A percentile compares a stretch with the other conserved stretches of the same genome.
Evolutionary conservation across 345 rosid genomes (phyloP).

Genomic region (Zanthoxylum bungeanum): DNA sequence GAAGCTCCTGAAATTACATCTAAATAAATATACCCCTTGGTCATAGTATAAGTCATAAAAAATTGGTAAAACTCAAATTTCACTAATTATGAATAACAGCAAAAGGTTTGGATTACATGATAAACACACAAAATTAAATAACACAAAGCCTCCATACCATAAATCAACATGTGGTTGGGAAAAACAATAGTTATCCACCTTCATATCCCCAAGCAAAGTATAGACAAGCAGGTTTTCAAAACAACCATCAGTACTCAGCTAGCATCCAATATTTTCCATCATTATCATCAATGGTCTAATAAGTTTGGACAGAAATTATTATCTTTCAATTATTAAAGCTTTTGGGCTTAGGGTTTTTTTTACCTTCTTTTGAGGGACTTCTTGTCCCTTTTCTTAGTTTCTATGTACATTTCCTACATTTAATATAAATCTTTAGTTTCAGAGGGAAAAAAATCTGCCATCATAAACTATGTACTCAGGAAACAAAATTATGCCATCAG

Average conservation of each 20-base stretch:
- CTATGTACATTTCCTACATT: no score
- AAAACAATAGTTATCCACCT: neutral
- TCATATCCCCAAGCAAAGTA: neutral
- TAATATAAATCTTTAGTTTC: no score
- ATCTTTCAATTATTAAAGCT: no score
- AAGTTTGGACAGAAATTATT: no score
- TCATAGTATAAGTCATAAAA: neutral
- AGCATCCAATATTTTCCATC: neutral
- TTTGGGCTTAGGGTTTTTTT: no score
- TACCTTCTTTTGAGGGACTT: no score
- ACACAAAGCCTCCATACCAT: neutral
- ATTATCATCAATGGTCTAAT: constrained; percentile 3
- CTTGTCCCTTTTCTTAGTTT: no score
- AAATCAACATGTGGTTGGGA: neutral
- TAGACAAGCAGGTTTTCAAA: neutral
- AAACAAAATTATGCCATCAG: neutral
- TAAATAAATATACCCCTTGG: neutral
- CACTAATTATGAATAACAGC: neutral
- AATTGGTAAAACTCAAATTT: neutral
- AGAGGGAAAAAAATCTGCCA: no score
- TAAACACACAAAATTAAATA: neutral
- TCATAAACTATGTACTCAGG: neutral
- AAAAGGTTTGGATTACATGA: neutral
- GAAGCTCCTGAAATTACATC: neutral
- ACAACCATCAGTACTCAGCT: neutral